Evolutionary conservation across 1,284 basidiomycete species (phyloP).

Genomic region (Neonothopanus nambi): DNA sequence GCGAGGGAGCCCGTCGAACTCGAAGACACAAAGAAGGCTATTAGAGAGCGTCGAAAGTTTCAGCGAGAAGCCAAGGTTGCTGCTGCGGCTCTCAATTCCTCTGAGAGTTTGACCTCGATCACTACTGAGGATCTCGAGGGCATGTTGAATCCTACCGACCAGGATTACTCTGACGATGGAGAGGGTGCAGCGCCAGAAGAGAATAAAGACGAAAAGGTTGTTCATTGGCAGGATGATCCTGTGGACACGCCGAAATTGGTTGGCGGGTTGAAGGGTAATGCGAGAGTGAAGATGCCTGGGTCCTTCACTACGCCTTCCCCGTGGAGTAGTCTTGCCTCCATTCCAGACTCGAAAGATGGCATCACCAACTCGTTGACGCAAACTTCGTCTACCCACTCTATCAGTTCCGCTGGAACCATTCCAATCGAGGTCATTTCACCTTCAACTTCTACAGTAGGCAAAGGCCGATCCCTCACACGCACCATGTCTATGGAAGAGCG

Average conservation of each 20-base stretch:
- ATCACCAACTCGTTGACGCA: neutral
- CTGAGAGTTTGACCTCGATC: slow-evolving; percentile 38
- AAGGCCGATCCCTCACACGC: slow-evolving; percentile 34
- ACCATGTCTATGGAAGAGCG: slow-evolving; percentile 56
- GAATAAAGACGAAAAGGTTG: slow-evolving; percentile 23
- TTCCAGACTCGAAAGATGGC: slow-evolving; percentile 3
- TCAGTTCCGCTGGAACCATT: slow-evolving; percentile 21
- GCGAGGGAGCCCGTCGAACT: slow-evolving; percentile 2
- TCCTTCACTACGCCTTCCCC: slow-evolving; percentile 48
- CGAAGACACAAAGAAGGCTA: slow-evolving; percentile 13
- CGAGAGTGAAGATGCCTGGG: slow-evolving; percentile 47
- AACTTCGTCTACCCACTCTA: slow-evolving; percentile 15
- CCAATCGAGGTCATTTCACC: slow-evolving; percentile 19
- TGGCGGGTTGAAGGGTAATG: slow-evolving; percentile 14
- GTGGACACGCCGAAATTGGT: neutral
- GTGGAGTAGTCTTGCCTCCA: slow-evolving; percentile 36
- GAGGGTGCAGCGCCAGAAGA: slow-evolving; percentile 13
- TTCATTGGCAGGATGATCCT: slow-evolving; percentile 35
- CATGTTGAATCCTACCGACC: slow-evolving; percentile 35
- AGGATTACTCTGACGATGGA: slow-evolving; percentile 17
- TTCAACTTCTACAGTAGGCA: slow-evolving; percentile 5
- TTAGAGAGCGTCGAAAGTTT: slow-evolving; percentile 10
- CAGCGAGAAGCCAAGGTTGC: slow-evolving; percentile 9
- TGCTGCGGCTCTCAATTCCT: slow-evolving; percentile 22
- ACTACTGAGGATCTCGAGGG: slow-evolving; percentile 34